phyloP scores from a whole-genome alignment of 495 filamentous ascomycete species.

The Usnea hakonensis region DNA sequence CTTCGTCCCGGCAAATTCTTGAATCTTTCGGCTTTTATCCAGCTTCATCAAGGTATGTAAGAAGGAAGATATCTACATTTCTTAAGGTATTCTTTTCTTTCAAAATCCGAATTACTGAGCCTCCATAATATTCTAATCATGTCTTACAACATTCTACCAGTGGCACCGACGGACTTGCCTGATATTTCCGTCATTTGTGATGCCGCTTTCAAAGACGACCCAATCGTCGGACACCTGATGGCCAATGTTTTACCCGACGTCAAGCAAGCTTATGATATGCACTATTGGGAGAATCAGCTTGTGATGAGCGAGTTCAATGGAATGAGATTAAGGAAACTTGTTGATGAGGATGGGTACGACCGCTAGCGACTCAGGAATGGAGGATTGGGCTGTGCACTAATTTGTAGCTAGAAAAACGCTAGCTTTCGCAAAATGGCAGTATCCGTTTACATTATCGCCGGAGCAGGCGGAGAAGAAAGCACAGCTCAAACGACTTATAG shows the following conservation, averaged over 20 bases:
- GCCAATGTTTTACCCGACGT: slow-evolving; percentile 9
- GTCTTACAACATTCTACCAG: slow-evolving; percentile 10
- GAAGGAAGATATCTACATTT: too few species aligned
- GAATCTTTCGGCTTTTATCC: too few species aligned
- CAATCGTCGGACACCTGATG: slow-evolving; percentile 16
- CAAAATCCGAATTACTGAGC: not conserved
- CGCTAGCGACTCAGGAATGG: too few species aligned
- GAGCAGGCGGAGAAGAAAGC: slow-evolving; percentile 12
- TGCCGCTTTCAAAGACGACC: slow-evolving; percentile 17
- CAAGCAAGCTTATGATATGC: slow-evolving; percentile 5
- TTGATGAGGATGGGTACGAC: slow-evolving; percentile 17
- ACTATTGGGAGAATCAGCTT: slow-evolving; percentile 6
- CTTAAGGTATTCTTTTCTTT: not conserved
- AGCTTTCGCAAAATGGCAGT: slow-evolving; percentile 23
- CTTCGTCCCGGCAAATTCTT: too few species aligned
- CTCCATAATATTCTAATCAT: not conserved
- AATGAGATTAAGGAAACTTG: slow-evolving; percentile 10
- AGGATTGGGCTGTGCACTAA: not conserved
- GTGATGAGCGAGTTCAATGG: slow-evolving; percentile 7
- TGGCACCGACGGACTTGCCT: slow-evolving; percentile 2
- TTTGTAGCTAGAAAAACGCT: slow-evolving; percentile 13
- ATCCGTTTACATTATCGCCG: slow-evolving; percentile 15
- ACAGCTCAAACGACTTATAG: not conserved
- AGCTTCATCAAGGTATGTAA: not conserved
- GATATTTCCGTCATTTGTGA: slow-evolving; percentile 17